phyloP scores from a whole-genome alignment of 176 grass and related monocot species.

The Ensete ventricosum region DNA sequence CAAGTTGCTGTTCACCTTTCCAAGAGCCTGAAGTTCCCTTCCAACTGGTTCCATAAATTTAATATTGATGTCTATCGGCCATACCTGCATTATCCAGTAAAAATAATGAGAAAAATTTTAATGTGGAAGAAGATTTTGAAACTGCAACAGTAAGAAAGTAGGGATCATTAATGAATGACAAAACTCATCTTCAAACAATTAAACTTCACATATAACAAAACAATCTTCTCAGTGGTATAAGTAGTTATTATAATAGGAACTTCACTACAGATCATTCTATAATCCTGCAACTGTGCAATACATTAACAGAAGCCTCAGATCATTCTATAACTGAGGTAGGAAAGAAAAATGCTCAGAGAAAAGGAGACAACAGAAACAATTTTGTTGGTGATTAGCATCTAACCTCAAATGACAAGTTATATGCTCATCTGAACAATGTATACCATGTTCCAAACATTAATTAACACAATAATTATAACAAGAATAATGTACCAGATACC shows the following conservation, averaged over 20 bases:
- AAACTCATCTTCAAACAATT: no score
- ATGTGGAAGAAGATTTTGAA: not conserved
- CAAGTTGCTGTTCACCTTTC: constrained; percentile 7
- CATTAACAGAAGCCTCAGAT: no score
- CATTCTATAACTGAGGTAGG: not conserved
- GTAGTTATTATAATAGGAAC: no score
- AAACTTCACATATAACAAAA: no score
- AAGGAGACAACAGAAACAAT: not conserved
- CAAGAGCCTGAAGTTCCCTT: constrained; percentile 1
- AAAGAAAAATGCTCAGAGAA: not conserved
- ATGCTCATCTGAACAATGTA: not conserved
- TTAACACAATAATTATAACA: no score
- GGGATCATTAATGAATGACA: not conserved
- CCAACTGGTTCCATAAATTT: constrained; percentile 20
- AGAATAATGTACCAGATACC: no score
- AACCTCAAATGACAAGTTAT: not conserved
- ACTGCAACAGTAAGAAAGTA: not conserved
- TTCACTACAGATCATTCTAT: no score
- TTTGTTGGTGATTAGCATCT: not conserved
- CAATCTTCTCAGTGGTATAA: no score
- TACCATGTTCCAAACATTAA: no score
- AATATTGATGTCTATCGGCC: constrained; percentile 18
- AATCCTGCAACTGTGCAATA: no score
- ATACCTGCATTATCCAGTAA: constrained; percentile 9
- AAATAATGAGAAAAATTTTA: not conserved